Evolutionary conservation across 306 rosid genomes (phyloP).

Genomic region (Sicyos baderoa): DNA sequence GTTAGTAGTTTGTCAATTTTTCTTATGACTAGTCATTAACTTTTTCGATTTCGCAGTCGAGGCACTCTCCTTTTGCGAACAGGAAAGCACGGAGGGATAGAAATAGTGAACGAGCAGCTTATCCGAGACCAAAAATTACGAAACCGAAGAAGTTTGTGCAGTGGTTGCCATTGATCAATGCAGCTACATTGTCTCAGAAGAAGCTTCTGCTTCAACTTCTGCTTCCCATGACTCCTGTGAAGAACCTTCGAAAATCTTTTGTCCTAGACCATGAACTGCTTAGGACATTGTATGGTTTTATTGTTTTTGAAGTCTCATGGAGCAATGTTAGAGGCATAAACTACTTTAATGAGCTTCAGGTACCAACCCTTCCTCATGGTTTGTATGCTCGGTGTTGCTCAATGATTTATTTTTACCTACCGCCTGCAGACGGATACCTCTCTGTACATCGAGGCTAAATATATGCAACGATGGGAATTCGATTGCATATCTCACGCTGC

Average conservation of each 20-base stretch:
- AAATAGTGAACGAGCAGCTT: conserved; percentile 40
- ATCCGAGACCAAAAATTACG: conserved; percentile 30
- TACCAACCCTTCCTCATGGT: conserved; percentile 26
- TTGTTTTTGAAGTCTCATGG: conserved; percentile 86
- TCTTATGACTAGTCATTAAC: background rate
- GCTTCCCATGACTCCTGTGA: conserved; percentile 81
- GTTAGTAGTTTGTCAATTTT: conserved; percentile 20
- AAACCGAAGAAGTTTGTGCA: conserved; percentile 37
- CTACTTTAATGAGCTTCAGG: conserved; percentile 96
- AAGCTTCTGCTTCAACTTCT: conserved; percentile 70
- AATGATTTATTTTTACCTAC: too few species aligned
- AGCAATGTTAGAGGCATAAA: conserved; percentile 70
- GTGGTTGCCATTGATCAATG: conserved; percentile 67
- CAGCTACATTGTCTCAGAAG: conserved; percentile 48
- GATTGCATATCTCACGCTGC: conserved; percentile 84
- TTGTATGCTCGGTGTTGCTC: too few species aligned
- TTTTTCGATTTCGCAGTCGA: conserved; percentile 45
- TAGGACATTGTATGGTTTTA: conserved; percentile 75
- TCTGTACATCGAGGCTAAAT: conserved; percentile 66
- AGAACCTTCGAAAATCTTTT: conserved; percentile 55
- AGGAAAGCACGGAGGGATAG: conserved; percentile 48
- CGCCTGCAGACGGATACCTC: conserved; percentile 78
- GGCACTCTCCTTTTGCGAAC: conserved; percentile 89
- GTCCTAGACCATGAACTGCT: conserved; percentile 61
- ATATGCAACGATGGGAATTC: conserved; percentile 93